A percentile compares a stretch with the other conserved stretches of the same genome.
These are phyloP conservation scores for Tinospora cordifolia DNA, from an alignment of 164 flowering plant genomes.

Conservation along the genomic window DNA sequence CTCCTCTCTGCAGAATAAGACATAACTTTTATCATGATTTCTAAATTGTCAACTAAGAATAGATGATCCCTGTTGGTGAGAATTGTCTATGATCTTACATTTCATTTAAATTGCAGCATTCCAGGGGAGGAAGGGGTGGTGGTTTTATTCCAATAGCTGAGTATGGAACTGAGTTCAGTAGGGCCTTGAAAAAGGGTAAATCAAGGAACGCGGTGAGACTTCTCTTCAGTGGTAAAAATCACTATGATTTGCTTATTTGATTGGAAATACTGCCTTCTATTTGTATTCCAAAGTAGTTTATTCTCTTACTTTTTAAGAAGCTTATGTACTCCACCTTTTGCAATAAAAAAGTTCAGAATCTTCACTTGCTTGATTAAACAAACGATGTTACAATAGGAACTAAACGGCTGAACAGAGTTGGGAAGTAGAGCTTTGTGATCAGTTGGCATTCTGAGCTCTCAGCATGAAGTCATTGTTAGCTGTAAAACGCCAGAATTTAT, in stretches of 20 bases:
- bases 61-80: not conserved
- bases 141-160: constrained; percentile 92
- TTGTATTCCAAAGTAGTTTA: not conserved
- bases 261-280: not conserved
- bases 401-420: too few species aligned
- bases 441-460: not conserved
- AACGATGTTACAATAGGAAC: not conserved
- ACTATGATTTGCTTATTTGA: constrained; percentile 74
- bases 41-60: not conserved
- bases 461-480: not conserved
- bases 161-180: constrained; percentile 66
- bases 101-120: constrained; percentile 45
- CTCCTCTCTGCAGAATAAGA: not conserved
- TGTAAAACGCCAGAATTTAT: not conserved
- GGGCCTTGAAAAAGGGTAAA: constrained; percentile 37
- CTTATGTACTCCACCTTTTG: not conserved
- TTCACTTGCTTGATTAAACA: not conserved
- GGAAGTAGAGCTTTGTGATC: not conserved
- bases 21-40: not conserved
- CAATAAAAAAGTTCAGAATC: not conserved
- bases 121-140: constrained; percentile 38
- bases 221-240: constrained; percentile 81
- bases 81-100: not conserved
- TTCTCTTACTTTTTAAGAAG: not conserved
- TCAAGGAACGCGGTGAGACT: constrained; percentile 64